Evolutionary conservation across 1,284 basidiomycete species (phyloP).

Genomic region (Trichosporon sp.): DNA sequence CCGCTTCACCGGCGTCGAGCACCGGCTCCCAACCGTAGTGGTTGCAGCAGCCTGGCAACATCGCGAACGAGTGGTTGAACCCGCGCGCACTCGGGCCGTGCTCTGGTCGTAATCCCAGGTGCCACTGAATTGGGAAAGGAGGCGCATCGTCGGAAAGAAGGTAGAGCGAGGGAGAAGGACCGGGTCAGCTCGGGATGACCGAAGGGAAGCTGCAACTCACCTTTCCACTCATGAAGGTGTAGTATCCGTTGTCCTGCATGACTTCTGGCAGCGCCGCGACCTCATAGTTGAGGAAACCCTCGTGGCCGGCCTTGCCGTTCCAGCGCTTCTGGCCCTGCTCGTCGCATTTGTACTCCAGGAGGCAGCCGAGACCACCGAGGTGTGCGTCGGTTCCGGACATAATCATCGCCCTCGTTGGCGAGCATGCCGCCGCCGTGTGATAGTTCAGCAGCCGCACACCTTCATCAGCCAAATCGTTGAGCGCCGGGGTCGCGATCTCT

Average conservation of each 20-base stretch:
- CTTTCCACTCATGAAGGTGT: constrained; percentile 30
- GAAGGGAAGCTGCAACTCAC: neutral
- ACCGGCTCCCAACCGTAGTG: constrained; percentile 39
- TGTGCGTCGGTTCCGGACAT: constrained; percentile 26
- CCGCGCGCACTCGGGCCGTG: constrained; percentile 39
- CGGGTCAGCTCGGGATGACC: neutral
- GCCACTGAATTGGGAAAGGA: constrained; percentile 38
- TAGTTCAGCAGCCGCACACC: constrained; percentile 24
- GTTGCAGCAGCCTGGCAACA: constrained; percentile 45
- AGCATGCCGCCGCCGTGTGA: constrained; percentile 32
- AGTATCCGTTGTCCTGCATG: constrained; percentile 34
- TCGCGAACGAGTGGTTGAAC: constrained; percentile 39
- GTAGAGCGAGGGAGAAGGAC: neutral
- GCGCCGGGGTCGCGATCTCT: constrained; percentile 40
- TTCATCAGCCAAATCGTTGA: constrained; percentile 33
- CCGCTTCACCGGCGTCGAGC: constrained; percentile 23
- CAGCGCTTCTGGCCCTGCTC: constrained; percentile 20
- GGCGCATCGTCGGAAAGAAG: neutral
- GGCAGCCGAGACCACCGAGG: constrained; percentile 23
- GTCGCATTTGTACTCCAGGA: constrained; percentile 22
- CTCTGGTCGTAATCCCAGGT: constrained; percentile 43
- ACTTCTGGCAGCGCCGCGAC: constrained; percentile 44
- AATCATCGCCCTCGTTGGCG: constrained; percentile 27
- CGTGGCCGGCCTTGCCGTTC: constrained; percentile 22
- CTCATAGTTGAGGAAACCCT: constrained; percentile 24